Conservation (phyloP, 768 basidiomycete genomes). For the Strobilomyces echinocephalus region DNA sequence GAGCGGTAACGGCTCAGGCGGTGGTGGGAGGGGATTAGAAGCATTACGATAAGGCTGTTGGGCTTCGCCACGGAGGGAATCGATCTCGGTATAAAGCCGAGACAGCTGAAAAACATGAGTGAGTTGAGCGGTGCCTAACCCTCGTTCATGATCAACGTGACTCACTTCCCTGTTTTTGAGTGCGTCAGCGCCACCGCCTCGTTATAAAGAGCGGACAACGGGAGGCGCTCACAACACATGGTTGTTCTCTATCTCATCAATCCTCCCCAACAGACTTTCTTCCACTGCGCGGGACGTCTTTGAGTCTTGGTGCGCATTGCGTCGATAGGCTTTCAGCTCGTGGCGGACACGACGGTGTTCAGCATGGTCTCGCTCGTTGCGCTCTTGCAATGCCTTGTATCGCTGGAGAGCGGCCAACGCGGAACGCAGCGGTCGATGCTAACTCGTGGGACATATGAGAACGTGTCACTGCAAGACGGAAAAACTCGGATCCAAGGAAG, state of each 20-base stretch:
- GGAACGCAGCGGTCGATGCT: constrained; percentile 32
- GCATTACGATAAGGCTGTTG: constrained; percentile 29
- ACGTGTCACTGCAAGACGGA: constrained; percentile 12
- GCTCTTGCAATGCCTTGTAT: constrained; percentile 36
- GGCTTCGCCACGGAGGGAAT: constrained; percentile 32
- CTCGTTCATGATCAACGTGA: constrained; percentile 5
- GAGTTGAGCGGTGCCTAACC: constrained; percentile 12
- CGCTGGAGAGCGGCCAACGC: constrained; percentile 34
- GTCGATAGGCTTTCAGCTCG: constrained; percentile 28
- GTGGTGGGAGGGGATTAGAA: constrained; percentile 50
- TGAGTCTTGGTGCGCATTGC: constrained; percentile 29
- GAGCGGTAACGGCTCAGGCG: constrained; percentile 50
- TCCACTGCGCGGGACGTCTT: constrained; percentile 36
- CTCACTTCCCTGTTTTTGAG: constrained; percentile 27
- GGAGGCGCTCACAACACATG: constrained; percentile 24
- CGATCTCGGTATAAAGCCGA: constrained; percentile 34
- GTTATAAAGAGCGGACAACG: constrained; percentile 2
- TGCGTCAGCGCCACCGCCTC: constrained; percentile 9
- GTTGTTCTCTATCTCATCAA: constrained; percentile 30
- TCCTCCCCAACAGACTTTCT: constrained; percentile 30
- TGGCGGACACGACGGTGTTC: constrained; percentile 32
- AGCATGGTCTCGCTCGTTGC: constrained; percentile 28
- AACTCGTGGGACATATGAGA: constrained; percentile 22
- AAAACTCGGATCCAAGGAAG: constrained; percentile 17
- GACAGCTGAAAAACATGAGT: constrained; percentile 27